phyloP scores from a whole-genome alignment of 2,329 filamentous ascomycete genomes.

The Podosphaera fusca region DNA sequence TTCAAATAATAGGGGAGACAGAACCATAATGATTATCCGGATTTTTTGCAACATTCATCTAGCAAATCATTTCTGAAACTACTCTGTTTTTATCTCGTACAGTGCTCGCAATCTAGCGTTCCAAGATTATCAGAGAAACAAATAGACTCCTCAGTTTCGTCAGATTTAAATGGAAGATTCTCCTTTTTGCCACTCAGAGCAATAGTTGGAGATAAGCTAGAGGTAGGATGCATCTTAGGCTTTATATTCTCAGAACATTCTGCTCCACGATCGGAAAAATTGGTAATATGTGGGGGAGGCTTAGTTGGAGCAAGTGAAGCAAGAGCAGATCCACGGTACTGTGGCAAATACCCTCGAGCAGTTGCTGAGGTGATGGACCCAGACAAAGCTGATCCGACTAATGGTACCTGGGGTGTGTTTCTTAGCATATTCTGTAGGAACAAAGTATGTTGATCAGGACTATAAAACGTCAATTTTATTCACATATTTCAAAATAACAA shows the following conservation, averaged over 20 bases:
- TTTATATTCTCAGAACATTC: background rate
- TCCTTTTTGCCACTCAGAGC: no score
- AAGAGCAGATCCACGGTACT: conserved; percentile 14
- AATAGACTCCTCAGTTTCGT: no score
- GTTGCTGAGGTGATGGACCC: conserved; percentile 14
- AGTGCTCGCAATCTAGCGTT: no score
- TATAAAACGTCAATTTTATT: conserved; percentile 1
- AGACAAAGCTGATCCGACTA: conserved; percentile 12
- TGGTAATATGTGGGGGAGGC: background rate
- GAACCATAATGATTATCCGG: no score
- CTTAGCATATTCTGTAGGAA: conserved; percentile 16
- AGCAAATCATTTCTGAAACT: no score
- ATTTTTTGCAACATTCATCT: no score
- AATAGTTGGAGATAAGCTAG: no score
- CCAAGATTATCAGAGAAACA: no score
- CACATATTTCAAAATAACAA: background rate
- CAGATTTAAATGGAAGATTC: no score
- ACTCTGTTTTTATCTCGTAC: no score
- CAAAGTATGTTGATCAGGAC: conserved; percentile 11
- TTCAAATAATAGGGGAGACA: no score
- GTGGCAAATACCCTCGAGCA: conserved; percentile 15
- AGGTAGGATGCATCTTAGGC: background rate
- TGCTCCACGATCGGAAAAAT: background rate
- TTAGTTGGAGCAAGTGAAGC: conserved; percentile 14
- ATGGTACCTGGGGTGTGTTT: conserved; percentile 7